phyloP scores from a whole-genome alignment of 805 yeast species.

The Candida sithepensis region DNA sequence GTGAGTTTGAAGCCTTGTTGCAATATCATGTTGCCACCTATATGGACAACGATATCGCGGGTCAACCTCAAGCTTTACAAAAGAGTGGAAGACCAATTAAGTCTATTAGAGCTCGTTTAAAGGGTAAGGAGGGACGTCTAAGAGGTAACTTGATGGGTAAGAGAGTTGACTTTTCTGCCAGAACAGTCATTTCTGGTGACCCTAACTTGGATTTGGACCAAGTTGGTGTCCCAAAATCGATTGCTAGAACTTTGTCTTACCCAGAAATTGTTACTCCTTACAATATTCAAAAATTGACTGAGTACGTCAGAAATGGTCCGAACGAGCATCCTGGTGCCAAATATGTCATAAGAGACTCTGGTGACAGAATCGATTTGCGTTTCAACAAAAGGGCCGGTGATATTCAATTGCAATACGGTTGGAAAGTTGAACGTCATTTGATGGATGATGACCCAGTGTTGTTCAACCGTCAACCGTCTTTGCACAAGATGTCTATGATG shows the following conservation, averaged over 20 bases:
- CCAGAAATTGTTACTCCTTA: conserved; percentile 98
- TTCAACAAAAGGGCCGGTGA: conserved; percentile 98
- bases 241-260: conserved; percentile 91
- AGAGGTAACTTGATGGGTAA: conserved; percentile 99
- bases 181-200: conserved; percentile 99
- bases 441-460: conserved; percentile 97
- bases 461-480: conserved; percentile 98
- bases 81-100: conserved; percentile 98
- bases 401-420: conserved; percentile 94
- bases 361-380: conserved; percentile 96
- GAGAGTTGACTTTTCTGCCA: conserved; percentile 98
- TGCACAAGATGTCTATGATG: conserved; percentile 99
- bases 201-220: conserved; percentile 97
- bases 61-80: conserved; percentile 98
- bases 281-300: conserved; percentile 90
- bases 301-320: conserved; percentile 94
- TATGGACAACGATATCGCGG: conserved; percentile 99
- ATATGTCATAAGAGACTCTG: conserved; percentile 95
- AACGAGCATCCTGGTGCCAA: conserved; percentile 99
- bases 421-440: conserved; percentile 98
- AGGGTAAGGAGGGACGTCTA: conserved; percentile 99
- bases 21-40: conserved; percentile 99
- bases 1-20: conserved; percentile 90
- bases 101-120: conserved; percentile 97
- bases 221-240: conserved; percentile 97